phyloP scores from a whole-genome alignment of 23 red algal species.

The Cyanidiococcus yangmingshanensis region DNA sequence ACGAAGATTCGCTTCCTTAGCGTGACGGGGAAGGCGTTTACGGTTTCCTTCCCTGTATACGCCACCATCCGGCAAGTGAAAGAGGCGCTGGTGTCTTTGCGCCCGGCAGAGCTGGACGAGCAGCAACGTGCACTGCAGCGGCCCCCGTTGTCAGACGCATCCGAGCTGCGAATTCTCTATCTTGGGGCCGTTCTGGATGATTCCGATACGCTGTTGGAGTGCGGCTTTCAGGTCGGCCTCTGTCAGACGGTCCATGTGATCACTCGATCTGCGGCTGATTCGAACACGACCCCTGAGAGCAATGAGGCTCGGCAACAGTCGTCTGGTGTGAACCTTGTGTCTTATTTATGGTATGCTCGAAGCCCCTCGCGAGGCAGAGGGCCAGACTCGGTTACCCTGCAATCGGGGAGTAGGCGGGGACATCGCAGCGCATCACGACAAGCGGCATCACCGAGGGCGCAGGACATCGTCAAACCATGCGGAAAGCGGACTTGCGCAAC shows the following conservation, averaged over 20 bases:
- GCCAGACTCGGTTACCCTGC: background rate
- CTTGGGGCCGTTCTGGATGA: background rate
- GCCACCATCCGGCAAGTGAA: background rate
- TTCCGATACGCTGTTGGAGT: slow-evolving; percentile 3
- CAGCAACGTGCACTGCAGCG: background rate
- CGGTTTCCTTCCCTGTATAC: slow-evolving; percentile 5
- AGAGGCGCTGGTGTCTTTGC: slow-evolving; percentile 3
- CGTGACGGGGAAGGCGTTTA: background rate
- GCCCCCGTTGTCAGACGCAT: background rate
- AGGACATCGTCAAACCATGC: no score
- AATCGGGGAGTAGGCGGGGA: background rate
- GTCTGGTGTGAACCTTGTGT: background rate
- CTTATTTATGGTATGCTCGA: background rate
- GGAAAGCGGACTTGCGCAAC: no score
- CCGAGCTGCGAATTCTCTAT: background rate
- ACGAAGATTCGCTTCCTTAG: background rate
- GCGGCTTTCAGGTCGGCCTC: background rate
- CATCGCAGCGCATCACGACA: background rate
- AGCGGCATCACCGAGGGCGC: background rate
- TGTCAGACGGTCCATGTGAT: slow-evolving; percentile 5
- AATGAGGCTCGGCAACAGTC: background rate
- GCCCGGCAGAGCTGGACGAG: background rate
- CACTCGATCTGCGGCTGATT: background rate
- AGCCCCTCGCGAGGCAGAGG: background rate
- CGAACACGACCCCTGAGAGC: background rate